Evolutionary conservation across 495 filamentous ascomycete genomes (phyloP).

Genomic region (Aspergillus conjunctus): DNA sequence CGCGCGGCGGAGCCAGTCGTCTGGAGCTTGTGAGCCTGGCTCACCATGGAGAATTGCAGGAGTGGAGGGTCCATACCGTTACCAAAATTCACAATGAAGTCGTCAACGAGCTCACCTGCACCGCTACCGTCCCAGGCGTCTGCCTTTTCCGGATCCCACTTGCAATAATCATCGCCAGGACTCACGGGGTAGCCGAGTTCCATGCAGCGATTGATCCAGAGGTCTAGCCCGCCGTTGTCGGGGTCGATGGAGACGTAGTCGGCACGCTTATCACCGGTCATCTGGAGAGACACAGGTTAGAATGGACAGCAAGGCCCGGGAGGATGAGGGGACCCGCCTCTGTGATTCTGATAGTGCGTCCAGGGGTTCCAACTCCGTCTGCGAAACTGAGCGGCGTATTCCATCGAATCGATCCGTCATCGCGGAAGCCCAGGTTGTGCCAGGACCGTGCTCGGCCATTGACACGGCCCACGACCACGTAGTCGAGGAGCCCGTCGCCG

Average conservation of each 20-base stretch:
- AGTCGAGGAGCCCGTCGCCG: slow-evolving; percentile 8
- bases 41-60: too few relatives aligned
- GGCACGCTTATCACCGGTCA: slow-evolving; percentile 2
- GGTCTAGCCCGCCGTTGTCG: neutral
- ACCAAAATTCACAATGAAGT: neutral
- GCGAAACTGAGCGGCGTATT: slow-evolving; percentile 3
- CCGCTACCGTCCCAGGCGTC: neutral
- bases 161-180: neutral
- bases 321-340: slow-evolving; percentile 1
- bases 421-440: slow-evolving; percentile 9
- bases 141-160: neutral
- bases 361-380: slow-evolving; percentile 9
- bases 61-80: neutral
- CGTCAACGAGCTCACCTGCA: neutral
- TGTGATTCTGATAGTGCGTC: neutral
- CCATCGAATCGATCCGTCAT: slow-evolving; percentile 5
- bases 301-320: too few relatives aligned
- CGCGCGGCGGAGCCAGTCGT: slow-evolving; percentile 1
- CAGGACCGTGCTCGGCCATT: neutral
- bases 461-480: neutral
- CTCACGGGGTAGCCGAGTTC: neutral
- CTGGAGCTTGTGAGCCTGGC: neutral
- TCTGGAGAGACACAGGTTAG: neutral
- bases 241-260: slow-evolving; percentile 1
- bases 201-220: slow-evolving; percentile 7